These are phyloP conservation scores for Coemansia javaensis DNA, from an alignment of 192 early-diverging fungal species.

Conservation along the genomic window DNA sequence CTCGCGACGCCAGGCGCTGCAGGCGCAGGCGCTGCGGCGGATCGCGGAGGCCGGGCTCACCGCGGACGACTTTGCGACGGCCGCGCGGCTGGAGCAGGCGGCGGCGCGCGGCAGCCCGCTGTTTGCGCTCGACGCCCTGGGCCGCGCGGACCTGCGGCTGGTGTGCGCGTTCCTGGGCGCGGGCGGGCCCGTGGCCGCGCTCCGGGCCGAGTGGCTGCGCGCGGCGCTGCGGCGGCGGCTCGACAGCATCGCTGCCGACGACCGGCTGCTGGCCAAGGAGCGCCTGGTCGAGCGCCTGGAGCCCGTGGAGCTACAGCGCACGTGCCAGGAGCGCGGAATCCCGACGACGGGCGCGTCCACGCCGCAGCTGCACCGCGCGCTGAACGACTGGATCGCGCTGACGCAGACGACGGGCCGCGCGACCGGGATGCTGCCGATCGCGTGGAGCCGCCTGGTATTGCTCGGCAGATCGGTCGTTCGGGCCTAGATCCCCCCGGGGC, in stretches of 20 bases:
- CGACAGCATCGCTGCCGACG: slow-evolving; percentile 22
- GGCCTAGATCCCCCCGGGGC: too few relatives aligned
- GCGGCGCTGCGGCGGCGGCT: slow-evolving; percentile 9
- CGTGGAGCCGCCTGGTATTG: slow-evolving; percentile 39
- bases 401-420: background rate
- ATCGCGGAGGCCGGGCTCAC: slow-evolving; percentile 11
- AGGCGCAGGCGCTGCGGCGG: slow-evolving; percentile 12
- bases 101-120: background rate
- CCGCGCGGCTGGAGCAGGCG: background rate
- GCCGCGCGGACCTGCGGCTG: slow-evolving; percentile 10
- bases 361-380: slow-evolving; percentile 17
- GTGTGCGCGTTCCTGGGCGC: slow-evolving; percentile 24
- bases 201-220: slow-evolving; percentile 7
- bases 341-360: slow-evolving; percentile 17
- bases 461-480: slow-evolving; percentile 5
- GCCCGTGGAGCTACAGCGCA: slow-evolving; percentile 28
- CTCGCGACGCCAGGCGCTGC: slow-evolving; percentile 4
- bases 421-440: slow-evolving; percentile 21
- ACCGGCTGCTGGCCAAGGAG: slow-evolving; percentile 22
- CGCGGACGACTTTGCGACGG: slow-evolving; percentile 9
- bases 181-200: background rate
- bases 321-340: slow-evolving; percentile 48
- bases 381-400: slow-evolving; percentile 19
- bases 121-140: slow-evolving; percentile 12
- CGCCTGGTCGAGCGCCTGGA: slow-evolving; percentile 17